Evolutionary conservation across 2,329 filamentous ascomycete genomes (phyloP).

Genomic region (Capronia coronata): DNA sequence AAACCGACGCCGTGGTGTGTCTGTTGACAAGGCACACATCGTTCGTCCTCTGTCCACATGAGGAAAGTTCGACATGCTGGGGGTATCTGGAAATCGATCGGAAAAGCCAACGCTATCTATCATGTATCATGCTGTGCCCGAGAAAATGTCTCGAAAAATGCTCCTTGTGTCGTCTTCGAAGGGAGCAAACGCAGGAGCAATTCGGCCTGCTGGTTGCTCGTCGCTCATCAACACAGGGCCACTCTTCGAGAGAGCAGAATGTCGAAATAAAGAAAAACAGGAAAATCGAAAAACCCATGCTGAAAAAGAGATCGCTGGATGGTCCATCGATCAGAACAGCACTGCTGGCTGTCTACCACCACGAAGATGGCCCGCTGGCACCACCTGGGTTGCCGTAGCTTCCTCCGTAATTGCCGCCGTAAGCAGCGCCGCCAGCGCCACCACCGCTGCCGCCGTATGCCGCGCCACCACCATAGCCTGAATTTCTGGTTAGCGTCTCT

Average conservation of each 20-base stretch:
- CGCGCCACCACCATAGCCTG: conserved; percentile 24
- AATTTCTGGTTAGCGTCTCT: conserved; percentile 8
- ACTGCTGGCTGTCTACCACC: conserved; percentile 43
- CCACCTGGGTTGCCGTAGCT: conserved; percentile 46
- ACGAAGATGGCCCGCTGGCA: conserved; percentile 45
- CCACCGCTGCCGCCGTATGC: conserved; percentile 23
- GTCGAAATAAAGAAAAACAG: conserved; percentile 32
- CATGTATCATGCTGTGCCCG: conserved; percentile 41
- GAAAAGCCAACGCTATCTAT: conserved; percentile 49
- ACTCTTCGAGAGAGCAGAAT: conserved; percentile 32
- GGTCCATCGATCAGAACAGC: conserved; percentile 33
- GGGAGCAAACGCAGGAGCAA: conserved; percentile 16
- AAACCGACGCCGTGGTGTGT: conserved; percentile 24
- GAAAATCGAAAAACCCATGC: conserved; percentile 20
- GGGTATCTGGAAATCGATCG: conserved; percentile 45
- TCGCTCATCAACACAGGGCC: conserved; percentile 34
- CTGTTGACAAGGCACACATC: conserved; percentile 25
- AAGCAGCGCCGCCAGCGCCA: conserved; percentile 29
- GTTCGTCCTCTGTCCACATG: conserved; percentile 26
- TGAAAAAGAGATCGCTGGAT: conserved; percentile 35
- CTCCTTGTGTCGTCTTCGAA: conserved; percentile 23
- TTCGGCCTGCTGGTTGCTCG: conserved; percentile 18
- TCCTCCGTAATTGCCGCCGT: conserved; percentile 29
- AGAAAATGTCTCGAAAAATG: conserved; percentile 30
- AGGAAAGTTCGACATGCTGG: conserved; percentile 38